A percentile compares a stretch with the other conserved stretches of the same genome.
Evolutionary conservation across 345 rosid species (phyloP).

Genomic region (Cardamine chenopodiifolia): DNA sequence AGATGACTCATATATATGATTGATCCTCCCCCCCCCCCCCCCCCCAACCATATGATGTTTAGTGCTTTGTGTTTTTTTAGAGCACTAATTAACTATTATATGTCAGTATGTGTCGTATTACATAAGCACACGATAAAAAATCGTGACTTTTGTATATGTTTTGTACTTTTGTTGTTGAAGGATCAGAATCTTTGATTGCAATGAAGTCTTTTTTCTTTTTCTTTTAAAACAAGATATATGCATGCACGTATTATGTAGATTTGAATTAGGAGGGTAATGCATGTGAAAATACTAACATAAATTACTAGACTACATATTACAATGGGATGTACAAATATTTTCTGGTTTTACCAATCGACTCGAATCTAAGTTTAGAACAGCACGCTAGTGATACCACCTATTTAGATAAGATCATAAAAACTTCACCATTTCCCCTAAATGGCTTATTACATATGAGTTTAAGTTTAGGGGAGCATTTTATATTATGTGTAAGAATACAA

Average conservation of each 20-base stretch:
- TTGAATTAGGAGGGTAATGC: too few relatives aligned
- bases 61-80: conserved; percentile 44
- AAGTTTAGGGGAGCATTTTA: background rate
- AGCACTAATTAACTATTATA: conserved; percentile 20
- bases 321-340: too few relatives aligned
- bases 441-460: background rate
- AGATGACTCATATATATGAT: background rate
- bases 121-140: background rate
- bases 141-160: background rate
- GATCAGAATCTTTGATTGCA: conserved; percentile 5
- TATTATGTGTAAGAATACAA: background rate
- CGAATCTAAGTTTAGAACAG: background rate
- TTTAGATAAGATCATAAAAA: background rate
- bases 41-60: conserved; percentile 14
- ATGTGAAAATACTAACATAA: too few relatives aligned
- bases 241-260: background rate
- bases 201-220: background rate
- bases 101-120: conserved; percentile 12
- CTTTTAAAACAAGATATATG: background rate
- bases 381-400: background rate
- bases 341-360: background rate
- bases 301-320: too few relatives aligned
- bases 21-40: too few relatives aligned
- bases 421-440: background rate
- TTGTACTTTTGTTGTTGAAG: background rate